Evolutionary conservation across 2,329 filamentous ascomycete species (phyloP).

Genomic region (Trichoderma brevicompactum): DNA sequence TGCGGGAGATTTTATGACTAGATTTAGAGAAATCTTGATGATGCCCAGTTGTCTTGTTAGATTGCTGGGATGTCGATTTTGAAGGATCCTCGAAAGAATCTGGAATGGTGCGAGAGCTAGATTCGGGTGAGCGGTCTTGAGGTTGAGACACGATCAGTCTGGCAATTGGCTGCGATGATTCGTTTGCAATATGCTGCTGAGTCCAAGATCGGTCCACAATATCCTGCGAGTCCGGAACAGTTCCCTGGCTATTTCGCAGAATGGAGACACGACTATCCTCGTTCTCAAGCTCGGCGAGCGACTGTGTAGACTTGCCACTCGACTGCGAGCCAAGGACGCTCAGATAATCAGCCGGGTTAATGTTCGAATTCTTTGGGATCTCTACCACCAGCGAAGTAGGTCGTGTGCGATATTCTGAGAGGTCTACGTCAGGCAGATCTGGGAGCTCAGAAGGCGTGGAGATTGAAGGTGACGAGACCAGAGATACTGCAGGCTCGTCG

Average conservation of each 20-base stretch:
- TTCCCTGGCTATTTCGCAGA: conserved; percentile 42
- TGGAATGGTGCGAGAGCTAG: conserved; percentile 26
- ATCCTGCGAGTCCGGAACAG: conserved; percentile 53
- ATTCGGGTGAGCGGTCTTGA: conserved; percentile 6
- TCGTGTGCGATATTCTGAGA: conserved; percentile 21
- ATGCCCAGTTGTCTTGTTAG: not conserved
- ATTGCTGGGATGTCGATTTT: conserved; percentile 20
- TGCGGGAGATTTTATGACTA: conserved; percentile 14
- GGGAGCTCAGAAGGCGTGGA: conserved; percentile 33
- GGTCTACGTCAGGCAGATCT: conserved; percentile 30
- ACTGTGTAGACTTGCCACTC: conserved; percentile 39
- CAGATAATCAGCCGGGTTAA: conserved; percentile 44
- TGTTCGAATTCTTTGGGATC: conserved; percentile 39
- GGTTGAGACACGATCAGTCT: not conserved
- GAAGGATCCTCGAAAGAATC: conserved; percentile 31
- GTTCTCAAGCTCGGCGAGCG: conserved; percentile 44
- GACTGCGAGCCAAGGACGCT: conserved; percentile 41
- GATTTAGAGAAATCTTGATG: conserved; percentile 10
- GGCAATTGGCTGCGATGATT: not conserved
- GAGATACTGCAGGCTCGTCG: conserved; percentile 40
- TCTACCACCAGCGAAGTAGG: conserved; percentile 37
- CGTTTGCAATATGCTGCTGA: conserved; percentile 22
- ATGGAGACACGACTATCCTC: conserved; percentile 41
- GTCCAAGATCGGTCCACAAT: conserved; percentile 36
- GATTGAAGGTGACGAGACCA: conserved; percentile 37